Evolutionary conservation across 2,329 filamentous ascomycete species (phyloP), one percentile per base, ranked within the genome.

Genomic region (Trichoderma sp.): DNA sequence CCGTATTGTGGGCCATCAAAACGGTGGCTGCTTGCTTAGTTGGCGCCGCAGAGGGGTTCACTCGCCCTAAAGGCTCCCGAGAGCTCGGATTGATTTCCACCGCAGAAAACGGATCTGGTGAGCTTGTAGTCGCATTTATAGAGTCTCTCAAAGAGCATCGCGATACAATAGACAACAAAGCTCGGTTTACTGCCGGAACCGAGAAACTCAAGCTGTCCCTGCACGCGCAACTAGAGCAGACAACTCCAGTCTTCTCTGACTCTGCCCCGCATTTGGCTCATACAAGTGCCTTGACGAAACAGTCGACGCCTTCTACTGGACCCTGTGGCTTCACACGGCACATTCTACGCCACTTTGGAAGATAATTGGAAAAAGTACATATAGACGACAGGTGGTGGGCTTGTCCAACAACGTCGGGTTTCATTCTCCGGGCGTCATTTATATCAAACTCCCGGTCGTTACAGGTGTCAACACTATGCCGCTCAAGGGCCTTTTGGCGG

Each of bases 401-500:
- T 24, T 10, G 16, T 4, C 14, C 5, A 24, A 55, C 37, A 1
- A 30, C 60, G 18, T 4, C 18, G 24, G n/a, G 46, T 26, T 8
- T 16, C 7, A 10, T 37, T 58, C 54, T 16, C 21, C 14, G 18
- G 2, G 18, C 4, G 11, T 16, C 8, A 5, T 43, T 34, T 37
- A 43, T 7, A 43, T 24, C 11, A 21, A 10, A 5, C 14, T n/a
- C 10, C n/a, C 10, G 24, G 18, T 6, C 21, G 60, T 34, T 32
- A 28, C 59, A 3, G n/a, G 32, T 6, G 30, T 7, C 18, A 24
- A 18, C 71, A 71, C 28, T 69, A 85, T 86, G 83, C 76, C 82
- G 55, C 75, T 80, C 21, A 83, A 83, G 26, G 76, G 77, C 72
- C 85, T 96, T 73, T 88, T 96, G 68, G 77, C 81, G 66, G 88